Base-by-base conservation (phyloP, 106 monocot species). In the Gastrodia elata region DNA sequence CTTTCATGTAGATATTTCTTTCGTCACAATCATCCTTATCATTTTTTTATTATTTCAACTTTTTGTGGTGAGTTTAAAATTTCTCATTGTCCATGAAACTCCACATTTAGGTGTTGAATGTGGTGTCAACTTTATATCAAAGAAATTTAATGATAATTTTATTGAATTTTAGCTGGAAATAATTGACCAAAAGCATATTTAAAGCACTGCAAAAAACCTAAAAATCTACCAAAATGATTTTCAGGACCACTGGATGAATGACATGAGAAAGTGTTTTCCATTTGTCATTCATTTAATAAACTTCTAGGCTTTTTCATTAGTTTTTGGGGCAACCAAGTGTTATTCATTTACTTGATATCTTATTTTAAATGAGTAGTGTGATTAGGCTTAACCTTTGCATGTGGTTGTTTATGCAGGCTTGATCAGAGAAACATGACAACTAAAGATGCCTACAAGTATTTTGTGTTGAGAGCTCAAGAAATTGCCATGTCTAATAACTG, bases 381-480 rank as follows among this genome's bases (percentile, higher is more conserved):
- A 35, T 38, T 36, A 67, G 67, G 16, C n/a, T 7, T 67, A 37
- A 36, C n/a, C 20, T 67, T 35, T 38, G 38, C 18, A 20, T 7
- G 2, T 30, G 43, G 11, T 28, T 43, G 0, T 70, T 32, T 40
- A 15, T 74, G 68, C 82, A 99, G 98, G 98, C 98, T 99, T 71
- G 59, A 80, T 40, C 81, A 91, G 38, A 78, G 76, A 68, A 93
- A 99, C 79, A 79, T 91, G 88, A 88, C 98, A 37, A 57, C 86
- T 38, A 87, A 88, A 46, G 88, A 83, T 71, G 98, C 91, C 38
- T 99, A 99, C 74, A 84, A 89, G 40, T 99, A 99, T 73, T 98
- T 99, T 85, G 93, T 99, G 16, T 78, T 99, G 85, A 93, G 77
- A 85, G 98, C 85, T 74, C 93, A 99, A 80, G 77, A 93, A 68